Base-by-base conservation (phyloP, 129 eudicot species). In the Arctium minus region DNA sequence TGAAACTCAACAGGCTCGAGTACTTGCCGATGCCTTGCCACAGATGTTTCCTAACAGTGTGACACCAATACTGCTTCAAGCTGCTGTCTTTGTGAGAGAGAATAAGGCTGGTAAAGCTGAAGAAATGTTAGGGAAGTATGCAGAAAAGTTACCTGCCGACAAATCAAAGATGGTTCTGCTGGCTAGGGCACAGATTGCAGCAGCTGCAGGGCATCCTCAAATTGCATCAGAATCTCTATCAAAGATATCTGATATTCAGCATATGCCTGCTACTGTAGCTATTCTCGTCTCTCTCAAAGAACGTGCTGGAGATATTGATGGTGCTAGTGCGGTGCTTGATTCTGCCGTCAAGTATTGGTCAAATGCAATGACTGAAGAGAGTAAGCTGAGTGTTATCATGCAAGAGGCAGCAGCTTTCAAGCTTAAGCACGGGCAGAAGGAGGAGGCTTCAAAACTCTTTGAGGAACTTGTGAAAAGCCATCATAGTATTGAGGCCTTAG, bases 261-360 rank as follows among this genome's bases (percentile, higher is more conserved):
- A 95, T 90, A 91, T 85, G 94, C 99, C 99, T 3, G 97, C 96
- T 42, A 91, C 99, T n/a, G 93, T 93, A 72, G 97, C 99, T 64
- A 95, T 95, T 84, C 76, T 93, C 22, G 95, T 95, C 27, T 83
- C 99, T 38, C 91, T 93, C 36, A 93, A 90, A 84, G 97, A 93
- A 82, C 97, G 99, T 33, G 87, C 90, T 18, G 97, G 97, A 62
- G 99, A 95, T 78, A 85, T 91, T 27, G 93, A 93, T 29, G 97
- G 99, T 31, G 99, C 99, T 10, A 83, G 73, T 82, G 76, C 89
- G 0, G 86, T 90, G 4, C 81, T 93, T 22, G 94, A 95, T 77
- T 84, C 93, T 9, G 97, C 97, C 30, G 88, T 95, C 50, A 72
- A 73, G 10, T 93, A 87, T 82, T 93, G 97, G 97, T 91, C 94